These are phyloP conservation scores for Aspergillus nomiae DNA, from an alignment of 2,329 filamentous ascomycete species.

Conservation along the genomic window DNA sequence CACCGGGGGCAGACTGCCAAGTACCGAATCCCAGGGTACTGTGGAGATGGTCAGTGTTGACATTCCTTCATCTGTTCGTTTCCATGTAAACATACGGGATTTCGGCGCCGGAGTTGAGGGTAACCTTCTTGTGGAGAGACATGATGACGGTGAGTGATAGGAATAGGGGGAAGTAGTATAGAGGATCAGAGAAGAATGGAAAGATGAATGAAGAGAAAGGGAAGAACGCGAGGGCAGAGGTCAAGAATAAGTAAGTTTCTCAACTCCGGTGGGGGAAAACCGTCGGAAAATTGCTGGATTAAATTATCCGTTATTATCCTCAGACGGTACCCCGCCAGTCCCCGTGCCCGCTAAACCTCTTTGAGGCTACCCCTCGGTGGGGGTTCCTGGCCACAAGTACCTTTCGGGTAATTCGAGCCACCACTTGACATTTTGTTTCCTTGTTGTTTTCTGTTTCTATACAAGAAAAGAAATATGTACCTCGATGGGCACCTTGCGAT, in stretches of 20 bases:
- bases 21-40: conserved; percentile 45
- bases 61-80: neutral
- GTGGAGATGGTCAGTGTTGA: conserved; percentile 4
- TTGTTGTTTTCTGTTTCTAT: neutral
- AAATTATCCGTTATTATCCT: neutral
- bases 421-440: neutral
- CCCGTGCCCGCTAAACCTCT: neutral
- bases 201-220: conserved; percentile 8
- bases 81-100: conserved; percentile 37
- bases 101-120: conserved; percentile 40
- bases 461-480: neutral
- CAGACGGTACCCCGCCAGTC: conserved; percentile 8
- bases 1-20: conserved; percentile 43
- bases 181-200: neutral
- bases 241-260: conserved; percentile 5
- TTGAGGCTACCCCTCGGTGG: conserved; percentile 8
- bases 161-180: neutral
- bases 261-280: conserved; percentile 19
- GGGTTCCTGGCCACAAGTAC: neutral
- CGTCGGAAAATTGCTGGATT: neutral
- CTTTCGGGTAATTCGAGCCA: neutral
- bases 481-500: neutral
- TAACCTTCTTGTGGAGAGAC: conserved; percentile 44
- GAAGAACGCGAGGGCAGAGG: neutral
- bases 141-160: conserved; percentile 23